Evolutionary conservation across 2,329 filamentous ascomycete genomes (phyloP), one percentile per base, ranked within the genome.

Genomic region (Exophiala lecanii-corni): DNA sequence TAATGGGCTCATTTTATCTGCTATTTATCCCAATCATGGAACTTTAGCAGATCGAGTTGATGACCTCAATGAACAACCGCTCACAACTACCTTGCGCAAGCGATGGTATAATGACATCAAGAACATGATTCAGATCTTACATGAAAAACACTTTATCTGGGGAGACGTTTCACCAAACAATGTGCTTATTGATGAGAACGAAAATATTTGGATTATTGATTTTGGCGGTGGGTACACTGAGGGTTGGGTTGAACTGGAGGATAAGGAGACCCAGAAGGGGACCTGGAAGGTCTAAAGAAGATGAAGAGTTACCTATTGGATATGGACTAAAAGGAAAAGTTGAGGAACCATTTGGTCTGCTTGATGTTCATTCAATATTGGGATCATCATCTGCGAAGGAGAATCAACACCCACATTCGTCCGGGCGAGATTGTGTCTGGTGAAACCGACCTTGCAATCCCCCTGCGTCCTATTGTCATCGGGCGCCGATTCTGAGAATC

Each of bases 81-180:
- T 18, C 15, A 17, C 32, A 15, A 10, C 12, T 34, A 34, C 10
- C 15, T 16, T 34, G 12, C 19, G 32, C 15, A 10, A 34, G 15
- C 32, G 12, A 39, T 45, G 37, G 42, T 23, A 32, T 5, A 10
- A 23, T 7, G 36, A 45, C 10, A 30, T 45, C 25, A 16, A 23
- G 15, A 30, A 42, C 13, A 41, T 23, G 17, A 17, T 42, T 13
- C 12, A 23, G 4, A 16, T 25, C 25, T 26, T 56, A 20, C 49
- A 55, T 34, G 17, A 32, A n/a, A 19, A 20, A 31, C 48, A 39
- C n/a, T 47, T 57, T 7, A 41, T 56, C 25, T 57, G 54, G 51
- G 56, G 54, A 5, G 55, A 57, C 47, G 51, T 44, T n/a, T 56
- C 55, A 41, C 34, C 55, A 9, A 51, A 43, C 15, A 58, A 59